Evolutionary conservation across 2,329 filamentous ascomycete genomes (phyloP).

Genomic region (Diaporthe sp.): DNA sequence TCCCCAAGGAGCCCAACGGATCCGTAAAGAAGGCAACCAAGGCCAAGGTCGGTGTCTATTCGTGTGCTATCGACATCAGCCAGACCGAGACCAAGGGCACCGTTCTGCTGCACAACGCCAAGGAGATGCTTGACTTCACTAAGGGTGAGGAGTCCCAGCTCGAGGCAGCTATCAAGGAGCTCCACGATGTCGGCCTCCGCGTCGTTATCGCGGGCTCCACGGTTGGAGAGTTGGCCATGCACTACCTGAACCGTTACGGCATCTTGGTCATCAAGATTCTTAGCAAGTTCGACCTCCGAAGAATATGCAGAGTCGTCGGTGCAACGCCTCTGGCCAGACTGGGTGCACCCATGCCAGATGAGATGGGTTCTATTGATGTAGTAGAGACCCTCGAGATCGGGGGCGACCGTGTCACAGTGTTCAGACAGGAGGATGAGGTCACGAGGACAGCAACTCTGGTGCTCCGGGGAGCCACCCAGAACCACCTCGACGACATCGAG

Average conservation of each 20-base stretch:
- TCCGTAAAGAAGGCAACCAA: constrained; percentile 89
- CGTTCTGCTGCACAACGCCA: constrained; percentile 94
- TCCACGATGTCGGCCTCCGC: constrained; percentile 92
- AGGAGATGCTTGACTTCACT: constrained; percentile 99
- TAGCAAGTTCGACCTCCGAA: constrained; percentile 96
- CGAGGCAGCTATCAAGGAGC: constrained; percentile 92
- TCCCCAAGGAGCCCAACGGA: constrained; percentile 94
- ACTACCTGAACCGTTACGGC: constrained; percentile 97
- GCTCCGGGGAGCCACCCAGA: constrained; percentile 94
- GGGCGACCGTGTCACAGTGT: constrained; percentile 97
- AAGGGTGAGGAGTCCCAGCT: constrained; percentile 96
- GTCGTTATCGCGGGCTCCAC: constrained; percentile 93
- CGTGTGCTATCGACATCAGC: constrained; percentile 93
- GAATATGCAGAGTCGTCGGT: constrained; percentile 95
- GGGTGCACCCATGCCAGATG: constrained; percentile 99
- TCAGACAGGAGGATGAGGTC: constrained; percentile 93
- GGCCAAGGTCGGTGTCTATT: constrained; percentile 97
- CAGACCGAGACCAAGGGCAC: constrained; percentile 99
- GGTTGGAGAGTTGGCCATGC: constrained; percentile 95
- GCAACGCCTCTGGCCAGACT: constrained; percentile 96
- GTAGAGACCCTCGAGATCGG: constrained; percentile 99
- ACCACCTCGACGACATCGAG: constrained; percentile 97
- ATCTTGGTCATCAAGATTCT: constrained; percentile 97
- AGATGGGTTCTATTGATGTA: constrained; percentile 95
- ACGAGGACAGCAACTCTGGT: constrained; percentile 96